Conservation (phyloP, 1,284 basidiomycete genomes). For the Pseudozyma sp. region DNA sequence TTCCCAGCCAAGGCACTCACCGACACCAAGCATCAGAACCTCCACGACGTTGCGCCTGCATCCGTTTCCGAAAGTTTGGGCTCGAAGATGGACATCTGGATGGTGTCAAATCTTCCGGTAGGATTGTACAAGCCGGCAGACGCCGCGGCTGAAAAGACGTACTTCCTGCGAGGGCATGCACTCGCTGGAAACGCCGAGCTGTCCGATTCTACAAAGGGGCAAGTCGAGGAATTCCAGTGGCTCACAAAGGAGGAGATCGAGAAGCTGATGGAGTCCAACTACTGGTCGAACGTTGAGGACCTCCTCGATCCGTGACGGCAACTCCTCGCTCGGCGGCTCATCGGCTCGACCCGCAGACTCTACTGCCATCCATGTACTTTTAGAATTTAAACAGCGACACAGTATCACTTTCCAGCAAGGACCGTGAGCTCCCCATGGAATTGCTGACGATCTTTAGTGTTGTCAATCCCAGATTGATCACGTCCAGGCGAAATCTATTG, state of each 20-base stretch:
- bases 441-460: too few species aligned
- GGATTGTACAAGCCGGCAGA: conserved; percentile 41
- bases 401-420: too few species aligned
- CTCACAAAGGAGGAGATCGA: conserved; percentile 87
- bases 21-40: conserved; percentile 33
- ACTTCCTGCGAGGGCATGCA: conserved; percentile 60
- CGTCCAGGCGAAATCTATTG: too few species aligned
- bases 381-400: too few species aligned
- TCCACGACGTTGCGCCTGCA: conserved; percentile 48
- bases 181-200: conserved; percentile 56
- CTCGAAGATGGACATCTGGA: conserved; percentile 64
- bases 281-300: conserved; percentile 82
- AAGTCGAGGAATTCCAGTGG: conserved; percentile 84
- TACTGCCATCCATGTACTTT: too few species aligned
- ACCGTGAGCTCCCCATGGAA: too few species aligned
- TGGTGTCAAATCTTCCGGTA: conserved; percentile 62
- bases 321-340: not conserved
- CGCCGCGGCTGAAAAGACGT: conserved; percentile 46
- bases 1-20: conserved; percentile 50
- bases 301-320: conserved; percentile 72
- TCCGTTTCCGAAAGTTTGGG: conserved; percentile 54
- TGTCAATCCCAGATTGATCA: too few species aligned
- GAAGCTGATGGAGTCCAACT: conserved; percentile 71
- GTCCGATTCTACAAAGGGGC: conserved; percentile 46
- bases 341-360: too few species aligned